phyloP scores from a whole-genome alignment of 1,139 yeast genomes.

The Lodderomyces pseudojiufengensis region DNA sequence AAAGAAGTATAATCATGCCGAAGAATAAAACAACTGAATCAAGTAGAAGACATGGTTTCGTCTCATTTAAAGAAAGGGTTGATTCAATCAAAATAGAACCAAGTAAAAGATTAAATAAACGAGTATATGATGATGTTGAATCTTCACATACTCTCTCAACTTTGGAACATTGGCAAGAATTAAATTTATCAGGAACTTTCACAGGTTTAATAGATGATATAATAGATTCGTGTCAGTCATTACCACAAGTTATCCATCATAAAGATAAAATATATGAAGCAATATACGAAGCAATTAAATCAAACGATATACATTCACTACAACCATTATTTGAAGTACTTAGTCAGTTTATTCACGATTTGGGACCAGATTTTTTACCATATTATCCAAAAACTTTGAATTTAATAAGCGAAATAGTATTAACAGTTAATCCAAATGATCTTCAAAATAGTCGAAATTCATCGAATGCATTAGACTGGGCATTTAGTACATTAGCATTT shows the following conservation, averaged over 20 bases:
- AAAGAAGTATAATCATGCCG: constrained; percentile 1
- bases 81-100: constrained; percentile 88
- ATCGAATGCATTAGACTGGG: constrained; percentile 76
- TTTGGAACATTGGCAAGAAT: constrained; percentile 82
- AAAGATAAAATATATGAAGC: constrained; percentile 56
- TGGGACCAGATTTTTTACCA: constrained; percentile 85
- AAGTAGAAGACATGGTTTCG: constrained; percentile 57
- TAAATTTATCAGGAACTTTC: constrained; percentile 74
- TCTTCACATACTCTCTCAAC: constrained; percentile 78
- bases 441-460: constrained; percentile 41
- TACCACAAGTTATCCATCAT: constrained; percentile 80
- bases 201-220: constrained; percentile 59
- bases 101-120: constrained; percentile 54
- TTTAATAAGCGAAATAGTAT: constrained; percentile 50
- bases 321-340: constrained; percentile 81
- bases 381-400: constrained; percentile 56
- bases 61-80: constrained; percentile 78
- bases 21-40: constrained; percentile 49
- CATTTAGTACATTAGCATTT: constrained; percentile 82
- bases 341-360: constrained; percentile 85
- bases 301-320: constrained; percentile 65
- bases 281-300: constrained; percentile 46
- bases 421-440: constrained; percentile 44
- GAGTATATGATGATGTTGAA: constrained; percentile 66
- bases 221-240: constrained; percentile 55